These are phyloP conservation scores for Coniochaeta sp. DNA, from an alignment of 2,329 filamentous ascomycete species.

Conservation along the genomic window DNA sequence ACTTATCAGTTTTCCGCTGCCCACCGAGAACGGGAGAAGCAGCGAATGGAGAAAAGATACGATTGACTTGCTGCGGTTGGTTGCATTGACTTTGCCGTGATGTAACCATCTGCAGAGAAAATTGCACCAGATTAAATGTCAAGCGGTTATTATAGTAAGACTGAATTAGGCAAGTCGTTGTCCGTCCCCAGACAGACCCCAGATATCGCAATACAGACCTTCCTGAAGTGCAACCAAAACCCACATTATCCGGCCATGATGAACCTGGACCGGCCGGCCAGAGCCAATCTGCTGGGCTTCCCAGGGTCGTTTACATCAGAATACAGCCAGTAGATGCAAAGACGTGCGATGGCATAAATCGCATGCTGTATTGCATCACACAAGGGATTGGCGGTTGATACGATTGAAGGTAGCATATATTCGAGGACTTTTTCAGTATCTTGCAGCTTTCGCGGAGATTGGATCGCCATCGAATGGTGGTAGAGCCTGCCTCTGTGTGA, in stretches of 20 bases:
- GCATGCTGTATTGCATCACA: background rate
- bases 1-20: background rate
- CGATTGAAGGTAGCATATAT: background rate
- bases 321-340: background rate
- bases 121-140: background rate
- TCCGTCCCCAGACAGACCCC: background rate
- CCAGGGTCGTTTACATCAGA: background rate
- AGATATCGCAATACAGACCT: background rate
- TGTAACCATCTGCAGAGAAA: background rate
- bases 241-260: background rate
- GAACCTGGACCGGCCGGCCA: background rate
- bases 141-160: background rate
- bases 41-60: background rate
- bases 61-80: background rate
- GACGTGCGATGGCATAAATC: constrained; percentile 6
- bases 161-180: constrained; percentile 3
- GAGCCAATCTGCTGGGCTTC: background rate
- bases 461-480: background rate
- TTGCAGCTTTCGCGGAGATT: background rate
- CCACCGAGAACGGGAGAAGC: background rate
- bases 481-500: too few relatives aligned
- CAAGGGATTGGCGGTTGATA: background rate
- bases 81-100: background rate
- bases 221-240: background rate
- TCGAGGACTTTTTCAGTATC: background rate